Evolutionary conservation across 2,329 filamentous ascomycete species (phyloP).

Genomic region (Sporothrix phasma): DNA sequence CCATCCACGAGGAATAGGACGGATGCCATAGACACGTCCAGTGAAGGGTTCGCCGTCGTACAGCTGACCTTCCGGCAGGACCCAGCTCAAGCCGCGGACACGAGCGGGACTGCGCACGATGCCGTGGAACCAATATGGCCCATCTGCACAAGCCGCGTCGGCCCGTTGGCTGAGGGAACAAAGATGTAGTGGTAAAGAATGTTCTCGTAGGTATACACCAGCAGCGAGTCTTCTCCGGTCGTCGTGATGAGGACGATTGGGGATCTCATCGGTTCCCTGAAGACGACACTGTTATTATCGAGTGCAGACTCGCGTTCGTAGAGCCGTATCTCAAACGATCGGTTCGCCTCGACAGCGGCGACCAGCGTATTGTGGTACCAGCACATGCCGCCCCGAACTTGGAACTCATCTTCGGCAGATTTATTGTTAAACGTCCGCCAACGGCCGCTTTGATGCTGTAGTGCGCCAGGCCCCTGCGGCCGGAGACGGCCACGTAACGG

Average conservation of each 20-base stretch:
- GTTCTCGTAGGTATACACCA: constrained; percentile 97
- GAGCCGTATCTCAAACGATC: constrained; percentile 76
- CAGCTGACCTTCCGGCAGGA: constrained; percentile 82
- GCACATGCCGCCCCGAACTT: constrained; percentile 91
- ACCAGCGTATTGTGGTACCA: constrained; percentile 96
- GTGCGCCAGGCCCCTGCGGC: constrained; percentile 80
- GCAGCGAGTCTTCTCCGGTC: constrained; percentile 84
- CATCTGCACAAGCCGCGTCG: constrained; percentile 77
- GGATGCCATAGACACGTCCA: constrained; percentile 87
- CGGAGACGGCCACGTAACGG: constrained; percentile 92
- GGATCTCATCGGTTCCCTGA: constrained; percentile 67
- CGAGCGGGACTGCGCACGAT: constrained; percentile 89
- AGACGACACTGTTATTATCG: constrained; percentile 61
- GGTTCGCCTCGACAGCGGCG: constrained; percentile 79
- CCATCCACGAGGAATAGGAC: constrained; percentile 96
- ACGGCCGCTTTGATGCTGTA: constrained; percentile 90
- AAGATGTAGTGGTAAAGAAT: constrained; percentile 92
- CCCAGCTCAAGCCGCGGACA: constrained; percentile 90
- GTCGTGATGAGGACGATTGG: constrained; percentile 84
- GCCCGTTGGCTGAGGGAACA: constrained; percentile 49
- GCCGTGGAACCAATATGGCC: constrained; percentile 96
- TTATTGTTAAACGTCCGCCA: constrained; percentile 91
- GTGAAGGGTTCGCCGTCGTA: constrained; percentile 85
- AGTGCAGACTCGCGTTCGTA: constrained; percentile 81
- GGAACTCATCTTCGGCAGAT: constrained; percentile 77